Percentiles rank a stretch among this genome's conserved stretches.
Evolutionary conservation across 805 yeast genomes (phyloP).

Genomic region (Spencermartinsiella europaea): DNA sequence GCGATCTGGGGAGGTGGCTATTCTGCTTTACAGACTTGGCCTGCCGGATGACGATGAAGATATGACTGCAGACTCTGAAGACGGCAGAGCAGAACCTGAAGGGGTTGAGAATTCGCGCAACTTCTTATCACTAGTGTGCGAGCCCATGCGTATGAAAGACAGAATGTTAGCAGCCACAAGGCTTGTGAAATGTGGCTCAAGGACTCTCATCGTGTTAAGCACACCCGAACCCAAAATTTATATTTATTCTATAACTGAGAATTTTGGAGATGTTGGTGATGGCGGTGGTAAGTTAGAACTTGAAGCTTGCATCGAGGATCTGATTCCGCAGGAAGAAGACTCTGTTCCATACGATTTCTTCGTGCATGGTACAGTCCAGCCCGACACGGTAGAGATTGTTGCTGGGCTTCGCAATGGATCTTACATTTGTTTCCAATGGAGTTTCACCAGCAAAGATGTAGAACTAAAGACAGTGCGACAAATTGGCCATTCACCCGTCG

Average conservation of each 20-base stretch:
- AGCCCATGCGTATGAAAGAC: neutral
- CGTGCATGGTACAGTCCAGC: neutral
- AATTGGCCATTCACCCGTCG: slow-evolving; percentile 1
- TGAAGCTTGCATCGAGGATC: neutral
- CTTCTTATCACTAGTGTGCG: neutral
- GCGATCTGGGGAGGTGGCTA: neutral
- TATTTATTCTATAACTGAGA: neutral
- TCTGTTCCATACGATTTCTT: slow-evolving; percentile 2
- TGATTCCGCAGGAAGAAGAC: neutral
- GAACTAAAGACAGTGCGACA: neutral
- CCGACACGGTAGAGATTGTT: neutral
- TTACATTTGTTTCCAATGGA: slow-evolving; percentile 1
- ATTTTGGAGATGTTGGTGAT: neutral
- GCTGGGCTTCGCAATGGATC: slow-evolving; percentile 7
- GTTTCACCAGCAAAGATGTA: neutral
- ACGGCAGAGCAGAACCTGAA: too few relatives aligned
- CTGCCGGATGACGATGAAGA: neutral
- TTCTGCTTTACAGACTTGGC: neutral
- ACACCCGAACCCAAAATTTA: neutral
- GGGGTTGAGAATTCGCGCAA: too few relatives aligned
- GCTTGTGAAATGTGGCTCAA: neutral
- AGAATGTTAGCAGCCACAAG: neutral
- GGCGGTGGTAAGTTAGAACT: neutral
- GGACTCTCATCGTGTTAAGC: neutral
- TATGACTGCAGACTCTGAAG: neutral